Conservation (phyloP, 2,329 filamentous ascomycete genomes). For the Fusarium nelsonii region DNA sequence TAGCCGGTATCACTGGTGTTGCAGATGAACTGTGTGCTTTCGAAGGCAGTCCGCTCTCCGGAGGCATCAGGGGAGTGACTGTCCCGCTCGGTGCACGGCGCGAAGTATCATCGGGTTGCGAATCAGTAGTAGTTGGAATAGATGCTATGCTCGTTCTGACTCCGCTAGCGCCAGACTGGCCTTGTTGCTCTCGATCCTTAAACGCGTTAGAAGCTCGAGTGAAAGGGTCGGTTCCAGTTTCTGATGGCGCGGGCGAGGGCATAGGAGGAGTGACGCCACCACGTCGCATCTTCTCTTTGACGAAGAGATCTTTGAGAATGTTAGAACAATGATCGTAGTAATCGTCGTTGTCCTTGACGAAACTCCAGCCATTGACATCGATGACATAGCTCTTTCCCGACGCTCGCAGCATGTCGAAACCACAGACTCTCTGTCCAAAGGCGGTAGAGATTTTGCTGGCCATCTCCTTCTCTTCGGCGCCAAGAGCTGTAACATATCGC, state of each 20-base stretch:
- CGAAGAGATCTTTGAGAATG: constrained; percentile 89
- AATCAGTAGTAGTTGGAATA: constrained; percentile 41
- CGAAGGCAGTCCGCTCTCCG: constrained; percentile 50
- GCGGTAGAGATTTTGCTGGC: constrained; percentile 90
- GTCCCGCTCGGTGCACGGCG: constrained; percentile 47
- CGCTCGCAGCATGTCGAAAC: constrained; percentile 92
- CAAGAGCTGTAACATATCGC: constrained; percentile 90
- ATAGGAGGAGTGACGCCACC: constrained; percentile 69
- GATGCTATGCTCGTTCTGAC: constrained; percentile 49
- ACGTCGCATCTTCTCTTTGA: constrained; percentile 78
- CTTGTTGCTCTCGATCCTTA: constrained; percentile 56
- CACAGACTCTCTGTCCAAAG: constrained; percentile 95
- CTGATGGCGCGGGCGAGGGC: constrained; percentile 62
- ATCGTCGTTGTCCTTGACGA: constrained; percentile 98
- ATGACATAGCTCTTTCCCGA: constrained; percentile 95
- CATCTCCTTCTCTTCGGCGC: constrained; percentile 82
- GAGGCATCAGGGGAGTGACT: constrained; percentile 49
- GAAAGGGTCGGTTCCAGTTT: constrained; percentile 61
- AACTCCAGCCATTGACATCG: constrained; percentile 99
- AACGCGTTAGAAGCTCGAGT: constrained; percentile 49
- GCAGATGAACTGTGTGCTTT: constrained; percentile 54
- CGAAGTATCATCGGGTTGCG: constrained; percentile 44
- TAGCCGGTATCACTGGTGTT: constrained; percentile 53
- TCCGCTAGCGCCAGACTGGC: constrained; percentile 33
- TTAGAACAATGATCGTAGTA: constrained; percentile 94